Evolutionary conservation across 2,329 filamentous ascomycete genomes (phyloP), one percentile per base, ranked within the genome.

Genomic region (Fusarium albidum): DNA sequence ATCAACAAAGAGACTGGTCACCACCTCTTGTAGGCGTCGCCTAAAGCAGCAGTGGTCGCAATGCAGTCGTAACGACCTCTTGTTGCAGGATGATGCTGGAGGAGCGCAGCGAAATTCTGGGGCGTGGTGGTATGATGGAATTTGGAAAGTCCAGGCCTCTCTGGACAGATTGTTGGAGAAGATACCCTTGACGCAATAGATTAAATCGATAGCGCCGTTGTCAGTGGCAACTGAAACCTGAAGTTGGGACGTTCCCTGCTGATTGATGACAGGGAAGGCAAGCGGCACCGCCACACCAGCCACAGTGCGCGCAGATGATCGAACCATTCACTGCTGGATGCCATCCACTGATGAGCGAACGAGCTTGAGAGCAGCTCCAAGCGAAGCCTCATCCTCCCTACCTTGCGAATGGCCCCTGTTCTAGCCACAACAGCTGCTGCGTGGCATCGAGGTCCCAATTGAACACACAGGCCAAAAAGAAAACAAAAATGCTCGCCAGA

Each of bases 221-320:
- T 75, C 72, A 73, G 73, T 75, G 72, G 73, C 73, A 75, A 75
- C 72, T 63, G 56, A 49, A 63, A 56, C 44, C 52, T 47, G 42
- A 58, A 45, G 49, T 33, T 29, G 14, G 37, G 37, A 47, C 49
- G 25, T 49, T 27, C 55, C 63, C 46, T 65, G 62, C 60, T 58
- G 63, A 52, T 63, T 61, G 65, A 68, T 61, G 65, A 68, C 63
- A 48, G 38, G 47, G 38, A 17, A 11, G n/a, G 15, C 13, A 15
- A 7, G 5, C 14, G 21, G 49, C 51, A 59, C 59, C 41, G 63
- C 64, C 63, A 57, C 58, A 53, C 3, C 0, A 41, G 50, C 57
- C 61, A 61, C 54, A 44, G 0, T 5, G 8, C 39, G 54, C 57
- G 59, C 61, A 45, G n/a, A 27, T 50, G 42, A 54, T 67, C 65